A percentile compares a stretch with the other conserved stretches of the same genome.
Evolutionary conservation across 139 green algal species (phyloP).

Genomic region (Coelastrella sp.): DNA sequence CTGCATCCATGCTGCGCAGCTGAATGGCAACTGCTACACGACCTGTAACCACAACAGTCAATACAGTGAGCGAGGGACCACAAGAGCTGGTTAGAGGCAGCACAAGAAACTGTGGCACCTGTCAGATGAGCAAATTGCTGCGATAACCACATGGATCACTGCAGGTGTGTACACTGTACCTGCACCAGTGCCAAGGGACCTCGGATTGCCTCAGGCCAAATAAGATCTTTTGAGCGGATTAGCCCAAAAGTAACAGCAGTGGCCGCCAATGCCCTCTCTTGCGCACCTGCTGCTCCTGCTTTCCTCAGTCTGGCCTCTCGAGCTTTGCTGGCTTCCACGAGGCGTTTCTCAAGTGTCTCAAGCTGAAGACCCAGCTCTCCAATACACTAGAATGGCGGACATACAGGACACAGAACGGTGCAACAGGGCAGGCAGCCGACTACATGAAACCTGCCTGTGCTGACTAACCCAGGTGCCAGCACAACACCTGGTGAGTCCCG

Average conservation of each 20-base stretch:
- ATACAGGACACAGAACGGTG: background rate
- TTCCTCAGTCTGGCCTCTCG: conserved; percentile 83
- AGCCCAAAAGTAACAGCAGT: no score
- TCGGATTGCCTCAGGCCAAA: no score
- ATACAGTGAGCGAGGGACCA: background rate
- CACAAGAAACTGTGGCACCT: no score
- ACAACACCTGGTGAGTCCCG: no score
- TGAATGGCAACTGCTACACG: conserved; percentile 78
- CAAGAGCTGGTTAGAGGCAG: background rate
- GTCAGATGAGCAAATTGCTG: no score
- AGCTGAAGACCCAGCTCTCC: conserved; percentile 70
- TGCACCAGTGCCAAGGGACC: no score
- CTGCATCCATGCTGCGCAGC: conserved; percentile 82
- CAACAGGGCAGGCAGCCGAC: background rate
- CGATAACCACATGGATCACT: no score
- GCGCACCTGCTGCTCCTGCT: conserved; percentile 57
- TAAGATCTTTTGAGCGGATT: no score
- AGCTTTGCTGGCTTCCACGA: conserved; percentile 89
- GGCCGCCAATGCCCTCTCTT: no score
- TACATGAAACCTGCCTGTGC: no score
- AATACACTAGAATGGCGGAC: conserved; percentile 50
- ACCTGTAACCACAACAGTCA: conserved; percentile 9
- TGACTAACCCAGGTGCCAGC: no score
- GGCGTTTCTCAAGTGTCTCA: conserved; percentile 80
- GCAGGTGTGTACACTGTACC: no score